These are phyloP conservation scores for Suillus spraguei DNA, from an alignment of 768 basidiomycete species.

Conservation along the genomic window DNA sequence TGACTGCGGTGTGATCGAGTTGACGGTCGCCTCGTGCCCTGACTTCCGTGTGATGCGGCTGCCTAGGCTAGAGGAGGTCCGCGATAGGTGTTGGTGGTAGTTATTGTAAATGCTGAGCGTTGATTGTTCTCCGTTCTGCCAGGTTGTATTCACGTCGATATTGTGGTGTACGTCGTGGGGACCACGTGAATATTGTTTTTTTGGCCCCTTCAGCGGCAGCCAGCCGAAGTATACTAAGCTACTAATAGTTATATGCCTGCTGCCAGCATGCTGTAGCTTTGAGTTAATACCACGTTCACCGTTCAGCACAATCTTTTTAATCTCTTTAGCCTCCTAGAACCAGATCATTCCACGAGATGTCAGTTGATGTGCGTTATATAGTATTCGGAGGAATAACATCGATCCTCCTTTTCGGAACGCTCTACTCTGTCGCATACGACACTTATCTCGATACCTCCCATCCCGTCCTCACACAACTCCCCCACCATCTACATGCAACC, in stretches of 20 bases:
- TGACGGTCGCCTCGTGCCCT: too few species aligned
- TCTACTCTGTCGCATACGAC: constrained; percentile 60
- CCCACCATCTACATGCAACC: constrained; percentile 63
- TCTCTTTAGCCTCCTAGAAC: background rate
- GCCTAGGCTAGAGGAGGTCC: too few species aligned
- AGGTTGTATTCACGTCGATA: too few species aligned
- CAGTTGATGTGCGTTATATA: constrained; percentile 24
- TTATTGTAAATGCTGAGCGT: too few species aligned
- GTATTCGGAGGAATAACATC: constrained; percentile 45
- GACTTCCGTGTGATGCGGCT: too few species aligned
- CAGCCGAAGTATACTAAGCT: background rate
- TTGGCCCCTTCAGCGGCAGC: background rate
- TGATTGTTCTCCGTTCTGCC: too few species aligned
- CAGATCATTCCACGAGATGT: background rate
- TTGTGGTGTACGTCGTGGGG: background rate
- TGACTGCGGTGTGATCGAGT: too few species aligned
- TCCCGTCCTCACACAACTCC: constrained; percentile 65
- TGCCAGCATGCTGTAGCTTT: background rate
- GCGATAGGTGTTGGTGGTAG: too few species aligned
- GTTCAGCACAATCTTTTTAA: background rate
- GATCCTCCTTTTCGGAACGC: constrained; percentile 60
- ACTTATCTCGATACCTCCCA: constrained; percentile 89
- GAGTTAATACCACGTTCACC: background rate
- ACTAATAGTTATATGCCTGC: background rate
- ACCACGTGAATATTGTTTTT: background rate